Percentiles rank a stretch among this genome's conserved stretches.
Evolutionary conservation across 2,329 filamentous ascomycete species (phyloP).

Genomic region (Fusarium compactum): DNA sequence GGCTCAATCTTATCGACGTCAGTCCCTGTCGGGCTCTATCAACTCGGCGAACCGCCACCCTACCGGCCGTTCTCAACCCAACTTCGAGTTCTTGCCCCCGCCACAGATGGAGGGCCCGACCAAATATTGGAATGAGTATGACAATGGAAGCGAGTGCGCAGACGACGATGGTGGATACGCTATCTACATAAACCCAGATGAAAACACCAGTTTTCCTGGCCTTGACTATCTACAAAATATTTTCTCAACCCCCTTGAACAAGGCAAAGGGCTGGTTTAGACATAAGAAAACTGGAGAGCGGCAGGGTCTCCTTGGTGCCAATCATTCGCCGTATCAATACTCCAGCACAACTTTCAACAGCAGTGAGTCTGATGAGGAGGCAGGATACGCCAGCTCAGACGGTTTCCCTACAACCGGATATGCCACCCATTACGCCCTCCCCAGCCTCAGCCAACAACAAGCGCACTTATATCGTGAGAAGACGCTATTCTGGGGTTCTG

Average conservation of each 20-base stretch:
- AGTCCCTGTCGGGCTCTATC: conserved; percentile 25
- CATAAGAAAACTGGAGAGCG: conserved; percentile 47
- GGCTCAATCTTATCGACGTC: conserved; percentile 27
- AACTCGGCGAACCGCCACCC: conserved; percentile 24
- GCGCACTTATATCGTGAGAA: conserved; percentile 64
- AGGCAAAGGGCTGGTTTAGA: conserved; percentile 64
- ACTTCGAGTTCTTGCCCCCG: conserved; percentile 51
- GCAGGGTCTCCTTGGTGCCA: conserved; percentile 49
- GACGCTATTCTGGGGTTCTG: conserved; percentile 65
- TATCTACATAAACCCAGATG: conserved; percentile 80
- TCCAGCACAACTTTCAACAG: conserved; percentile 47
- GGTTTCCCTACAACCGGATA: conserved; percentile 65
- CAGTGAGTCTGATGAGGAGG: conserved; percentile 59
- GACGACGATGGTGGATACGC: conserved; percentile 71
- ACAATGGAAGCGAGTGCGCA: conserved; percentile 78
- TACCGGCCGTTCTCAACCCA: conserved; percentile 43
- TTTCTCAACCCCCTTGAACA: conserved; percentile 63
- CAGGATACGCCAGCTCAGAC: conserved; percentile 66
- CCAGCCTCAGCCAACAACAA: conserved; percentile 64
- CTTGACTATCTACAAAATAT: conserved; percentile 69
- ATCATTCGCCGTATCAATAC: conserved; percentile 46
- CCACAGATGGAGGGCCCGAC: conserved; percentile 48
- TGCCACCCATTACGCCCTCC: conserved; percentile 66
- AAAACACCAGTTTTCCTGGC: conserved; percentile 70
- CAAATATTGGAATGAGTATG: conserved; percentile 89